Conservation (phyloP, 768 basidiomycete genomes). For the Rhodotorula graminis region DNA sequence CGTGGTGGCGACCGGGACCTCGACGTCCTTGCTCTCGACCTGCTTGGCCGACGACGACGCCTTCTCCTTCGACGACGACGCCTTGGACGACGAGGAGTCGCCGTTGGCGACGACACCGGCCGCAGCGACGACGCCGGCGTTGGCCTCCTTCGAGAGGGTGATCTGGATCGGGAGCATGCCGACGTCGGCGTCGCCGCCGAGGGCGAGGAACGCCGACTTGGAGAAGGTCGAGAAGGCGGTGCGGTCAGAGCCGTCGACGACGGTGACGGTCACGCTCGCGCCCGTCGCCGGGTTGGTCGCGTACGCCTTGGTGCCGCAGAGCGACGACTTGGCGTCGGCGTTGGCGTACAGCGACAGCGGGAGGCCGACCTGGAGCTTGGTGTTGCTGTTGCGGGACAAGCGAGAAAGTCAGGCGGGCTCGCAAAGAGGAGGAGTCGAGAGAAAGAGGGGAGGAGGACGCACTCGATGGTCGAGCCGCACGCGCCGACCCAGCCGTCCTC, state of each 20-base stretch:
- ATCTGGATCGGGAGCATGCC: constrained; percentile 11
- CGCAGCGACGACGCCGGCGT: background rate
- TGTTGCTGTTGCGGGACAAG: background rate
- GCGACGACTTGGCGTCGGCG: background rate
- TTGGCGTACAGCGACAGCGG: constrained; percentile 12
- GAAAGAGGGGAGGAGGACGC: background rate
- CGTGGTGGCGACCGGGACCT: background rate
- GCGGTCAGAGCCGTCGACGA: constrained; percentile 19
- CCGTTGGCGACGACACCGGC: background rate
- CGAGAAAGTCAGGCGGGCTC: too few species aligned
- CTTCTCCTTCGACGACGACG: background rate
- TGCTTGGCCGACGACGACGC: background rate
- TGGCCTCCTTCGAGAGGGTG: constrained; percentile 3
- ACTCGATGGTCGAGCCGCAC: constrained; percentile 17
- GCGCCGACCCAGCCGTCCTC: constrained; percentile 2
- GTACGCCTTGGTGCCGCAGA: constrained; percentile 4
- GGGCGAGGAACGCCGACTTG: constrained; percentile 5
- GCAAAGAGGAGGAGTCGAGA: too few species aligned
- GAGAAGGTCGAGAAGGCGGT: constrained; percentile 17
- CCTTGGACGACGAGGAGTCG: background rate
- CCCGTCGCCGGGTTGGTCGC: background rate
- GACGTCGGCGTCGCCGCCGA: constrained; percentile 13
- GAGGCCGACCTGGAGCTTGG: background rate
- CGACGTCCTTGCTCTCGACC: background rate
- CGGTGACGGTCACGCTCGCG: constrained; percentile 7